A percentile compares a stretch with the other conserved stretches of the same genome.
phyloP scores from a whole-genome alignment of 495 filamentous ascomycete species.

The Massariosphaeria phaeospora region DNA sequence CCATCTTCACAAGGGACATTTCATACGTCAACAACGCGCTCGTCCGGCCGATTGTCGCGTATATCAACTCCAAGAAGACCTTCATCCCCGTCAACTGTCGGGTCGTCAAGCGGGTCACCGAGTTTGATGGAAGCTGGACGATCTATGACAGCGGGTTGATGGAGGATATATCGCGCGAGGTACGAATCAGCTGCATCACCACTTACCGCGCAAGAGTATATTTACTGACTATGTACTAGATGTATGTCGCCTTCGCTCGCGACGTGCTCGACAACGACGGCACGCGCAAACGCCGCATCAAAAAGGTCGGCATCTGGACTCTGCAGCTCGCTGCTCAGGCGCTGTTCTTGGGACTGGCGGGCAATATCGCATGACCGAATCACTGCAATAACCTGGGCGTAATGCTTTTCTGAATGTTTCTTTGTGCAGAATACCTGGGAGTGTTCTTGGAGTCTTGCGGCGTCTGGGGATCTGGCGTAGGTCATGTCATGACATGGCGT shows the following conservation, averaged over 20 bases:
- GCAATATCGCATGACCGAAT: constrained; percentile 39
- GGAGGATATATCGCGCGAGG: constrained; percentile 90
- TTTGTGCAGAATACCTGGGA: too few relatives aligned
- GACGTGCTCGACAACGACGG: constrained; percentile 77
- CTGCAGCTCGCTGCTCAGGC: constrained; percentile 86
- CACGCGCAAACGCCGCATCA: constrained; percentile 76
- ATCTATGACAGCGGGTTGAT: constrained; percentile 90
- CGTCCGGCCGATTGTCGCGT: constrained; percentile 94
- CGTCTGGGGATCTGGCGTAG: too few relatives aligned
- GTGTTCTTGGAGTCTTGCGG: too few relatives aligned
- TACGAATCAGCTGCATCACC: constrained; percentile 36
- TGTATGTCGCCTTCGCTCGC: constrained; percentile 84
- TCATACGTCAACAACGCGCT: constrained; percentile 95
- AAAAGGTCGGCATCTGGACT: constrained; percentile 96
- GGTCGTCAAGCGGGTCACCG: constrained; percentile 75
- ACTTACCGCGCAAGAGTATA: not conserved
- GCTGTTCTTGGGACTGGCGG: constrained; percentile 91
- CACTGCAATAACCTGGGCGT: too few relatives aligned
- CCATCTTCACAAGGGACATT: constrained; percentile 82
- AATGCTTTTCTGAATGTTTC: too few relatives aligned
- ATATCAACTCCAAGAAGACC: constrained; percentile 87
- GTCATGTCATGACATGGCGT: too few relatives aligned
- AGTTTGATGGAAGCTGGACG: constrained; percentile 96
- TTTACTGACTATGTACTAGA: constrained; percentile 44
- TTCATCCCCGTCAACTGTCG: constrained; percentile 95